Conservation (phyloP, 192 early-diverging fungal genomes). For the Gamsiella multidivaricata region DNA sequence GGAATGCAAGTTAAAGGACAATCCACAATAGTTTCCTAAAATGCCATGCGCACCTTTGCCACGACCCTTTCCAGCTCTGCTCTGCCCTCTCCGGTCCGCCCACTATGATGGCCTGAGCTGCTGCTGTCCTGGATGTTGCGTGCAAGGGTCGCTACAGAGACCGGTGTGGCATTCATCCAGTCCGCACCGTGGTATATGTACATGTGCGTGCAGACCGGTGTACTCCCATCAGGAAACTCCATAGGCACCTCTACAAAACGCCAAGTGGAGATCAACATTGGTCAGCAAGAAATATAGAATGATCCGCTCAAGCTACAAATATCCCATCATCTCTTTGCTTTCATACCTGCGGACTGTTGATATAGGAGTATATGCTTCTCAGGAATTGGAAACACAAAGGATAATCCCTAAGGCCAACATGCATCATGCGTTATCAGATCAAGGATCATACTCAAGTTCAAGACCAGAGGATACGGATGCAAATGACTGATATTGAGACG, state of each 20-base stretch:
- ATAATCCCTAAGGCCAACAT: constrained; percentile 63
- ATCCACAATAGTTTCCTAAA: background rate
- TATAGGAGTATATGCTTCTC: constrained; percentile 62
- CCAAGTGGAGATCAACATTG: background rate
- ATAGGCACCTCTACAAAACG: constrained; percentile 66
- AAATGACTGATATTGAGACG: too few relatives aligned
- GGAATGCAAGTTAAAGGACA: background rate
- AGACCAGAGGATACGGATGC: too few relatives aligned
- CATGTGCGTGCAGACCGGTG: constrained; percentile 71
- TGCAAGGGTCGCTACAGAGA: constrained; percentile 43
- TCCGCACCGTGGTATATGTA: constrained; percentile 69
- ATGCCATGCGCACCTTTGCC: constrained; percentile 57
- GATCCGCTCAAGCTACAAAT: too few relatives aligned
- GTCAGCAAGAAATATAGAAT: background rate
- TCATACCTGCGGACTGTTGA: constrained; percentile 59
- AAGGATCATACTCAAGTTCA: too few relatives aligned
- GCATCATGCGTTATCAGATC: background rate
- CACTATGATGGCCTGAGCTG: constrained; percentile 36
- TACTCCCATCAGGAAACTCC: constrained; percentile 79
- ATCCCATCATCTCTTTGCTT: too few relatives aligned
- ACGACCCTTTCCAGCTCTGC: constrained; percentile 60
- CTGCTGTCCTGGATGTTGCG: constrained; percentile 49
- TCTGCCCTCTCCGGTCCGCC: constrained; percentile 51
- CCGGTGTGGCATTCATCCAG: constrained; percentile 59
- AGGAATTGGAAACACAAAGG: constrained; percentile 80